Evolutionary conservation across 768 basidiomycete genomes (phyloP), one percentile per base, ranked within the genome.

Genomic region (Tulasnella sp.): DNA sequence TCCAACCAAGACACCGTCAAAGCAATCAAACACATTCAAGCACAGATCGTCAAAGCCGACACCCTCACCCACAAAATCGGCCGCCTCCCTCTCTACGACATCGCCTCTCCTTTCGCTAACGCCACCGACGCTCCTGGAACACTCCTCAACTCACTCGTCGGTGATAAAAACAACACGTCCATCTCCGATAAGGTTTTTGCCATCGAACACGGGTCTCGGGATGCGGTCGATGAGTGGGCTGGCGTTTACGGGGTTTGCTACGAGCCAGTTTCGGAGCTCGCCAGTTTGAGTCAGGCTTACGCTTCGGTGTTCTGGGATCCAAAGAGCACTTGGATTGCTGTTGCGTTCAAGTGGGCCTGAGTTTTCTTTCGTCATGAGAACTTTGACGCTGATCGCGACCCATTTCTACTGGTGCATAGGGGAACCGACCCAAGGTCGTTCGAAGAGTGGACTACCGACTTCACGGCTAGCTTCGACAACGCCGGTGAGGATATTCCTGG

Each of bases 381-480:
- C n/a, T 36, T 31, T 36, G 34, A 72, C 25, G 9, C 34, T 22
- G 17, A 14, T 39, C 37, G 37, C 6, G 17, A 19, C 67, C 14
- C 4, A 72, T 39, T 9, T 11, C 4, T 15, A 6, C 29, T 37
- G 25, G 37, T 36, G 34, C 37, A 7, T 6, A 40, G 71, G 42
- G 78, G 74, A 31, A 72, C 78, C 6, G 49, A 73, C 49, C 74
- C 74, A 22, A 69, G 40, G 6, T 79, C 77, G 40, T 79, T 78
- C 74, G 78, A 72, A 36, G 78, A 79, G 49, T 78, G 77, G 77
- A 67, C 71, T 15, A 75, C 77, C 36, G 77, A 77, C 25, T 79
- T 79, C n/a, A 68, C 74, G 15, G 58, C 74, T 5, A 17, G 29
- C 6, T 68, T 75, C 42, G 52, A 19, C 25, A 34, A 75, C n/a